These are phyloP conservation scores for Fibroporia radiculosa DNA, from an alignment of 768 basidiomycete genomes.

Conservation along the genomic window DNA sequence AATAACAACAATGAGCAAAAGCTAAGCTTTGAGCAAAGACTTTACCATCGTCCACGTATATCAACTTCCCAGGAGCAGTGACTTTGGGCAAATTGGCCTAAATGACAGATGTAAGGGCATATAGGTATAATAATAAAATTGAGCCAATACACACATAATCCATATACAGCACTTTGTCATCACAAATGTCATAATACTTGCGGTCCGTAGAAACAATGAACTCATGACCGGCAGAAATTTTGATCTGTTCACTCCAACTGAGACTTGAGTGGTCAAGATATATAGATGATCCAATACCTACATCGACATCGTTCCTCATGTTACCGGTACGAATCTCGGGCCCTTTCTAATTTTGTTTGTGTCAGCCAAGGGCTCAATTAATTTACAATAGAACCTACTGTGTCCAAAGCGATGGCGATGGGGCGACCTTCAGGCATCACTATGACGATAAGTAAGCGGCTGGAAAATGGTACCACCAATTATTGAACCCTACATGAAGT, in stretches of 20 bases:
- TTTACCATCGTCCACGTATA: conserved; percentile 95
- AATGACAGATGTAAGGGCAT: too few relatives aligned
- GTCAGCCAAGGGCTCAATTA: too few relatives aligned
- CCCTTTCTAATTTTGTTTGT: conserved; percentile 95
- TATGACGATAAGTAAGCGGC: conserved; percentile 20
- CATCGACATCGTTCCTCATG: conserved; percentile 82
- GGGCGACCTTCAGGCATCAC: conserved; percentile 77
- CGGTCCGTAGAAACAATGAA: conserved; percentile 84
- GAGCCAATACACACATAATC: conserved; percentile 70
- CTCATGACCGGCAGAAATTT: conserved; percentile 84
- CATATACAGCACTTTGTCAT: conserved; percentile 81
- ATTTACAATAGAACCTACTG: conserved; percentile 60
- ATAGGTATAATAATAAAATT: too few relatives aligned
- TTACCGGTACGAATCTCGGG: conserved; percentile 98
- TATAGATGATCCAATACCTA: conserved; percentile 33
- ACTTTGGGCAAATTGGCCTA: conserved; percentile 92
- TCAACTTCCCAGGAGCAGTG: conserved; percentile 92
- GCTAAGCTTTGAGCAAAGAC: conserved; percentile 4
- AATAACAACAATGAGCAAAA: neutral
- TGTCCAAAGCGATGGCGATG: conserved; percentile 95
- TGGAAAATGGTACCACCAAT: neutral
- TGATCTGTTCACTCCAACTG: conserved; percentile 1
- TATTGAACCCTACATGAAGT: conserved; percentile 51
- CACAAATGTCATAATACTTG: conserved; percentile 70
- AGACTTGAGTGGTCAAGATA: neutral